Percentiles rank a stretch among this genome's conserved stretches.
Conservation (phyloP, 164 flowering plant genomes). For the Dillenia suffruticosa region DNA sequence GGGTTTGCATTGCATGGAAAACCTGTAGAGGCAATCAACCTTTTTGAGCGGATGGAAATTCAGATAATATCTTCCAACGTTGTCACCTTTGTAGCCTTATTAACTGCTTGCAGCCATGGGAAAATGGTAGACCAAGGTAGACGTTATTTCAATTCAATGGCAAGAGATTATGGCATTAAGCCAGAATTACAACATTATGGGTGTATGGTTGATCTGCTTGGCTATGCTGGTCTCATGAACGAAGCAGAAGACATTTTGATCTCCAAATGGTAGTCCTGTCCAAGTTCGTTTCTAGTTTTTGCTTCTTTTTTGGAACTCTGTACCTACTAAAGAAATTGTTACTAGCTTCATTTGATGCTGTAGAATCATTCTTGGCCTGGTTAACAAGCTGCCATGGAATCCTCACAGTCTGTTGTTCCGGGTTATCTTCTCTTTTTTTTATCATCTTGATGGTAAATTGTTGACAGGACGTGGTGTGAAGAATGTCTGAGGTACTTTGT, state of each 20-base stretch:
- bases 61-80: slow-evolving; percentile 26
- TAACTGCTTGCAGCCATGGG: slow-evolving; percentile 51
- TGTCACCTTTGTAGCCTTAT: slow-evolving; percentile 37
- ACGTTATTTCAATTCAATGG: slow-evolving; percentile 33
- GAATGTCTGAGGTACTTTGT: no score
- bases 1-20: slow-evolving; percentile 47
- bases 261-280: no score
- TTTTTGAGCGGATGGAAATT: slow-evolving; percentile 29
- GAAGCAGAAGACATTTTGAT: slow-evolving; percentile 36
- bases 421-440: no score
- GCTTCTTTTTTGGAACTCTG: no score
- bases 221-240: slow-evolving; percentile 41
- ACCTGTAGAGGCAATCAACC: slow-evolving; percentile 31
- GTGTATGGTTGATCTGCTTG: slow-evolving; percentile 53
- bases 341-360: no score
- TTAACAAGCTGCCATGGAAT: no score
- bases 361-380: no score
- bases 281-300: no score
- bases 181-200: slow-evolving; percentile 57
- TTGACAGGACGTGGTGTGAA: no score
- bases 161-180: slow-evolving; percentile 25
- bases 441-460: no score
- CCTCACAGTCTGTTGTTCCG: no score
- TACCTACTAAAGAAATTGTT: no score
- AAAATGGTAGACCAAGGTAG: slow-evolving; percentile 35